These are phyloP conservation scores for Cucumis variabilis DNA, from an alignment of 331 rosid species.

Conservation along the genomic window DNA sequence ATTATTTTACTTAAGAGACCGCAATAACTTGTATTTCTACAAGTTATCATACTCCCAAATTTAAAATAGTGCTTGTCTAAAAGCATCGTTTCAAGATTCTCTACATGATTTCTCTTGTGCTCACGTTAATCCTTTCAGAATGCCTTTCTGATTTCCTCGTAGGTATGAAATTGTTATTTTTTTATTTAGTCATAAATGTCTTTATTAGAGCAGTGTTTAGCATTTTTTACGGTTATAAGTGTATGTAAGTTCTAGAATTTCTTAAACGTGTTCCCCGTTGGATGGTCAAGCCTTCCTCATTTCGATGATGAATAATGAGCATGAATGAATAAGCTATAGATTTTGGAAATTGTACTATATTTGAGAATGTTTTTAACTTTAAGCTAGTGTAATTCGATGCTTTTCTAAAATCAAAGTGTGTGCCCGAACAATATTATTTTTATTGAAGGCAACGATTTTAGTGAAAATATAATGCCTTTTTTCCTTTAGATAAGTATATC, in stretches of 20 bases:
- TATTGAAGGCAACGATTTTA: background rate
- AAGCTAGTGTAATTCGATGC: background rate
- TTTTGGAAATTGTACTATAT: background rate
- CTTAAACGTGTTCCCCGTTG: background rate
- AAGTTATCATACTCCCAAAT: no score
- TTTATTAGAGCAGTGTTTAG: background rate
- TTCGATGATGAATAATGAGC: background rate
- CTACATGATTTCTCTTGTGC: no score
- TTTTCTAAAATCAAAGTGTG: background rate
- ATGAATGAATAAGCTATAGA: background rate
- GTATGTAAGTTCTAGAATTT: background rate
- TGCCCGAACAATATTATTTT: background rate
- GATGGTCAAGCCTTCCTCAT: background rate
- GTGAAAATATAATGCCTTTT: background rate
- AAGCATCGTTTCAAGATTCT: no score
- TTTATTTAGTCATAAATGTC: background rate
- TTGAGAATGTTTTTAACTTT: background rate
- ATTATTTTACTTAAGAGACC: no score
- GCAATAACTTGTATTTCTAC: no score
- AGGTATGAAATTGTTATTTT: constrained; percentile 48
- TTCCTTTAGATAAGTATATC: background rate
- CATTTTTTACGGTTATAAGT: background rate
- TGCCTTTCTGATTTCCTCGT: no score
- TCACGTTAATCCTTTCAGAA: no score
- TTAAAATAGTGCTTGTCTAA: no score